Base-by-base conservation (phyloP, 805 yeast species). In the Maudiozyma serrabonitensis region DNA sequence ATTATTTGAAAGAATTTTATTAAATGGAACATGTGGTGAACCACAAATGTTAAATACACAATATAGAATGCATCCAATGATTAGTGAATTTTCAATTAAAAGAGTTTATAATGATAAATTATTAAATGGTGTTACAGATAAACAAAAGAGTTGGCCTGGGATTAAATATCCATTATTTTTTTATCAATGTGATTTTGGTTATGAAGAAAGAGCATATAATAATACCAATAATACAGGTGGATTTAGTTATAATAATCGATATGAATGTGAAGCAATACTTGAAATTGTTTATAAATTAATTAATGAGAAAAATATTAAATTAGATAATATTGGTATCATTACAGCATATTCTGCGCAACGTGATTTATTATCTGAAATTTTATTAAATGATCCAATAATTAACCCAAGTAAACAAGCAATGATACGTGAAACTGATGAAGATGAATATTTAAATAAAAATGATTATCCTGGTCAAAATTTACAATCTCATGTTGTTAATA, bases 261-360 rank as follows among this genome's bases (percentile, higher is more conserved):
- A 78, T 40, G 89, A 84, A 62, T 75, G 75, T 5, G 62, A 69
- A 4, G 63, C 65, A 40, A 72, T 83, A 9, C 57, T 74, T n/a
- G 69, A 75, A 50, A 67, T 75, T 0, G 56, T 84, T 42, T 75
- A 72, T 43, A 69, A 68, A 23, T 67, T 83, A 54, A 73, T 82
- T 18, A 69, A 73, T 51, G 82, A 79, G 32, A 80, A 81, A 57
- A 70, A 72, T 13, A 74, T 82, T 26, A 55, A 67, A 8, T 70
- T 73, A 40, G 63, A 69, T 2, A 74, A 78, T 37, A 82, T 83
- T 47, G 85, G 87, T 54, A 69, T 83, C 13, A 80, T 84, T 50
- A 84, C 89, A 0, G 87, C 88, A n/a, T 84, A 84, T 61, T 75
- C 86, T 41, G 87, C 87, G 0, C 90, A 84, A 58, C 69, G 89